Evolutionary conservation across 2,329 filamentous ascomycete genomes (phyloP).

Genomic region (Macrophomina pseudophaseolina): DNA sequence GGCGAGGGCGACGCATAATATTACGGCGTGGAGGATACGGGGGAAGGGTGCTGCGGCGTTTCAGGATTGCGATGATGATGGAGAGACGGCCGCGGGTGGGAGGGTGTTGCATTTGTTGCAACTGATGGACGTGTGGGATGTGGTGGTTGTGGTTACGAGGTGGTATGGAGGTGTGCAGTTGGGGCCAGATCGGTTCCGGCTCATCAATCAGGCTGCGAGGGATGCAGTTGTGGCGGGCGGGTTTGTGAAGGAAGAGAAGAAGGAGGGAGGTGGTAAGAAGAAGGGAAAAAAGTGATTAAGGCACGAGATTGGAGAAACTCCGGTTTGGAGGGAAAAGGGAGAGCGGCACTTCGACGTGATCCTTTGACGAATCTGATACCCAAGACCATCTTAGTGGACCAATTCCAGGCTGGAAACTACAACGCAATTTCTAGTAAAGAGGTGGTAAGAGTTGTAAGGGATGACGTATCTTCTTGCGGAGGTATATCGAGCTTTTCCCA

Average conservation of each 20-base stretch:
- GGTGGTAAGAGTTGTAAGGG: no score
- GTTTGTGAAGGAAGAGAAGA: slow-evolving; percentile 62
- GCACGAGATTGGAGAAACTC: background rate
- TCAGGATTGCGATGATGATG: slow-evolving; percentile 96
- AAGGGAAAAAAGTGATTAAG: slow-evolving; percentile 29
- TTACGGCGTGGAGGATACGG: slow-evolving; percentile 88
- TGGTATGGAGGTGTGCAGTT: slow-evolving; percentile 95
- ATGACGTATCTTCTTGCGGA: no score
- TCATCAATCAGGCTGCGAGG: slow-evolving; percentile 86
- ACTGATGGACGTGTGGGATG: slow-evolving; percentile 91
- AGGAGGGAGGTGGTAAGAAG: slow-evolving; percentile 41
- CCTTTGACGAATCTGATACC: background rate
- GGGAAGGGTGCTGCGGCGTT: slow-evolving; percentile 62
- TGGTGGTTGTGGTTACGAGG: slow-evolving; percentile 87
- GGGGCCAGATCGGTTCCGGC: slow-evolving; percentile 84
- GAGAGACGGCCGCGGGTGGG: slow-evolving; percentile 88
- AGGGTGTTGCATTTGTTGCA: slow-evolving; percentile 89
- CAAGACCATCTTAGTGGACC: no score
- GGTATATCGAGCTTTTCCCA: no score
- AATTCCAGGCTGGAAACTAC: no score
- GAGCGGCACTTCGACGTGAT: background rate
- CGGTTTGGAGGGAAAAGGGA: background rate
- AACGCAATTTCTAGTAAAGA: no score
- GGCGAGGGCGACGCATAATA: slow-evolving; percentile 90
- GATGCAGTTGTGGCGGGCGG: slow-evolving; percentile 83